A percentile compares a stretch with the other conserved stretches of the same genome.
These are phyloP conservation scores for Marasmius tenuissimus DNA, from an alignment of 1,284 basidiomycete genomes.

Conservation along the genomic window DNA sequence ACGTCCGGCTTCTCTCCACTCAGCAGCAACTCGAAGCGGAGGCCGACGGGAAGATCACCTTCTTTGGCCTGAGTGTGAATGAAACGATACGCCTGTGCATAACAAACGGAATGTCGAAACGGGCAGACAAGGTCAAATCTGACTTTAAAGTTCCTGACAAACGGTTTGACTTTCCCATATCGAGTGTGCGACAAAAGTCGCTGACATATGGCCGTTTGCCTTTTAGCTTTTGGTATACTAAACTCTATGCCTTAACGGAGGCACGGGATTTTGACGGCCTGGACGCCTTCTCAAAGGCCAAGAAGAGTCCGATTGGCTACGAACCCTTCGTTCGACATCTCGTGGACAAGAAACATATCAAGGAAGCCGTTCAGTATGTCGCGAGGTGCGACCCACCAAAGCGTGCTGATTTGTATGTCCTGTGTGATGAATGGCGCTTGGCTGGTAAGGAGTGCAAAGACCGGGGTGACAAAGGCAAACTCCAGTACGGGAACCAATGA, in stretches of 20 bases:
- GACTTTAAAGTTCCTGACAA: constrained; percentile 94
- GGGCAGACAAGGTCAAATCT: constrained; percentile 81
- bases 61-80: constrained; percentile 82
- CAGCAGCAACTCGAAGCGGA: constrained; percentile 92
- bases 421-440: constrained; percentile 85
- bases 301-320: constrained; percentile 93
- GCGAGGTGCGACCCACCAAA: constrained; percentile 81
- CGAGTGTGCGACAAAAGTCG: not conserved
- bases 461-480: constrained; percentile 73
- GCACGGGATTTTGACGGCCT: constrained; percentile 82
- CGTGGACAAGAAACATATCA: constrained; percentile 66
- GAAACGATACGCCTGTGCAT: constrained; percentile 81
- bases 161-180: constrained; percentile 49
- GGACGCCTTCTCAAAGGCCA: constrained; percentile 81
- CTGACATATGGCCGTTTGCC: not conserved
- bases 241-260: constrained; percentile 80
- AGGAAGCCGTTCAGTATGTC: constrained; percentile 77
- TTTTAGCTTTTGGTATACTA: constrained; percentile 89
- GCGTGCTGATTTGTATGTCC: constrained; percentile 82
- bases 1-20: constrained; percentile 68
- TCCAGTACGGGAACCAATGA: constrained; percentile 63
- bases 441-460: constrained; percentile 90
- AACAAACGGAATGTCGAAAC: constrained; percentile 76
- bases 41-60: constrained; percentile 68
- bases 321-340: constrained; percentile 88